Evolutionary conservation across 2,329 filamentous ascomycete genomes (phyloP).

Genomic region (Curvularia lunata): DNA sequence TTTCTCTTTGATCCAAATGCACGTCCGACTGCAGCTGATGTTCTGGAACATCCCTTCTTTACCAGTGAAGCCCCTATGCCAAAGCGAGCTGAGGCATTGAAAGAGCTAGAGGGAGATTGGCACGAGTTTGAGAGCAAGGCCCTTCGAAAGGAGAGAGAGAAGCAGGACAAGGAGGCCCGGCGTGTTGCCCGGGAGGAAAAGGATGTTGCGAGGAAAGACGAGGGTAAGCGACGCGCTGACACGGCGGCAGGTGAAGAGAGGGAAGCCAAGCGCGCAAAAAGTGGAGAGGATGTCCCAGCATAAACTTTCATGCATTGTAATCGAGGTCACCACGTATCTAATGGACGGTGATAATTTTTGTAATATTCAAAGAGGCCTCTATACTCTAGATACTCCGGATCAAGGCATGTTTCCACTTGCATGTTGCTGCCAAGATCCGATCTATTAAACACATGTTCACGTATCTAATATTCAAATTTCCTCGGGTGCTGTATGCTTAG

Average conservation of each 20-base stretch:
- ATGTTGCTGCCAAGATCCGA: neutral
- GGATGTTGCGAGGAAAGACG: conserved; percentile 35
- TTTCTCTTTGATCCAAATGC: conserved; percentile 87
- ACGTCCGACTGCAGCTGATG: conserved; percentile 81
- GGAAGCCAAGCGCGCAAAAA: conserved; percentile 43
- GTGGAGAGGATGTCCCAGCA: conserved; percentile 27
- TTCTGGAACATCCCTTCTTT: conserved; percentile 89
- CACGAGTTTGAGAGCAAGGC: conserved; percentile 99
- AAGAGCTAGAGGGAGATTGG: conserved; percentile 89
- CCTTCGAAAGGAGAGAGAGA: conserved; percentile 85
- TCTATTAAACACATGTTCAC: neutral
- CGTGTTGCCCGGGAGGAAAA: conserved; percentile 40
- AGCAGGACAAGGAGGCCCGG: conserved; percentile 64
- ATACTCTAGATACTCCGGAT: neutral
- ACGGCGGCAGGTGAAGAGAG: conserved; percentile 36
- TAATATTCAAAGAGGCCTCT: neutral
- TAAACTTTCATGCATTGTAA: conserved; percentile 4
- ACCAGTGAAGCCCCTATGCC: conserved; percentile 77
- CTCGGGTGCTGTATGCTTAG: neutral
- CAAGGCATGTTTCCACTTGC: neutral
- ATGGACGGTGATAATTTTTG: conserved; percentile 4
- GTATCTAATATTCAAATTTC: neutral
- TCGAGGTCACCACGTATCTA: neutral
- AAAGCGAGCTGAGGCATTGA: conserved; percentile 81
- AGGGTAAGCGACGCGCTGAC: conserved; percentile 45